Evolutionary conservation across 2,329 filamentous ascomycete genomes (phyloP).

Genomic region (Gremmenia infestans): DNA sequence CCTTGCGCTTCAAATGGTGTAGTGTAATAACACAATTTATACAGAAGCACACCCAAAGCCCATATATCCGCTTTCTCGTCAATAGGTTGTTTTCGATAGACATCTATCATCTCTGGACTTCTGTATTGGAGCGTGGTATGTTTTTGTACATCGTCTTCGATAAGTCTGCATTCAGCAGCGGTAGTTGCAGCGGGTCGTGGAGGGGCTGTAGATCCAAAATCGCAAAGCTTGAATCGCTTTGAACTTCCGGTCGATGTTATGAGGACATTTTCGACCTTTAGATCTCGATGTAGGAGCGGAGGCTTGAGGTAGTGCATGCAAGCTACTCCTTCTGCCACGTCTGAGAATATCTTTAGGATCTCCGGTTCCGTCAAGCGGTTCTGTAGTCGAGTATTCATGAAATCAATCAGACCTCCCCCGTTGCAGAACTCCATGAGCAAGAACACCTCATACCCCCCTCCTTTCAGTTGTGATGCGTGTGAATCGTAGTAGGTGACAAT

Average conservation of each 20-base stretch:
- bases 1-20: slow-evolving; percentile 98
- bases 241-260: slow-evolving; percentile 60
- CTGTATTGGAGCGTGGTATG: slow-evolving; percentile 97
- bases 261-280: slow-evolving; percentile 97
- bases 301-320: slow-evolving; percentile 99
- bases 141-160: slow-evolving; percentile 95
- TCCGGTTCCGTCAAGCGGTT: slow-evolving; percentile 96
- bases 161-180: slow-evolving; percentile 80
- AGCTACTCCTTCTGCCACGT: slow-evolving; percentile 92
- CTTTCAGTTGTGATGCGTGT: slow-evolving; percentile 88
- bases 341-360: slow-evolving; percentile 93
- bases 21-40: slow-evolving; percentile 99
- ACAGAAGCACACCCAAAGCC: slow-evolving; percentile 90
- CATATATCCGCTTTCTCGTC: slow-evolving; percentile 98
- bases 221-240: slow-evolving; percentile 88
- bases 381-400: slow-evolving; percentile 98
- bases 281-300: slow-evolving; percentile 82
- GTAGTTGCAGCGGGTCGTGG: slow-evolving; percentile 81
- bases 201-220: slow-evolving; percentile 88
- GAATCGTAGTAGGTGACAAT: slow-evolving; percentile 99
- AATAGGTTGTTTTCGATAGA: slow-evolving; percentile 92
- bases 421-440: slow-evolving; percentile 97
- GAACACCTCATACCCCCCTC: slow-evolving; percentile 95
- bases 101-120: slow-evolving; percentile 98
- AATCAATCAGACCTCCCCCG: slow-evolving; percentile 94